Evolutionary conservation across 1,284 basidiomycete species (phyloP).

Genomic region (Cystobasidium pallidum): DNA sequence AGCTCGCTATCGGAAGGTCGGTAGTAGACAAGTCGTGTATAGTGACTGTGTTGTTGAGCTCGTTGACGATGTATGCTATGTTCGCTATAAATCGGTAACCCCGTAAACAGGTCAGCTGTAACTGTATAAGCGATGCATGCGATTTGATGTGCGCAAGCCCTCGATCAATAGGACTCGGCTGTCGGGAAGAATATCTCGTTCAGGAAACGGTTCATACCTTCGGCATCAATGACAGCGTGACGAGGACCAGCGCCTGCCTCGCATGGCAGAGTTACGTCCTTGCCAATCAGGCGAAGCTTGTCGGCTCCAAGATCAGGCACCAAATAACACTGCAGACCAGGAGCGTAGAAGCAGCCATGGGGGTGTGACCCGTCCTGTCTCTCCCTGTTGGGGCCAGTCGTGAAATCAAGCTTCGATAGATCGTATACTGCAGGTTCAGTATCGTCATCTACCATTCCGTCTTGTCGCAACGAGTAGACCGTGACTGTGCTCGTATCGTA

Average conservation of each 20-base stretch:
- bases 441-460: constrained; percentile 21
- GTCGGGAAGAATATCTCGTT: not conserved
- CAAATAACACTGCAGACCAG: constrained; percentile 3
- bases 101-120: no score
- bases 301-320: constrained; percentile 39
- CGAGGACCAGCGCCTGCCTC: constrained; percentile 34
- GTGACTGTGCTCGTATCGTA: constrained; percentile 36
- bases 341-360: constrained; percentile 23
- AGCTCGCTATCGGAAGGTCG: not conserved
- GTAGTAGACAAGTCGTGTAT: constrained; percentile 1
- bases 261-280: not conserved
- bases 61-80: constrained; percentile 22
- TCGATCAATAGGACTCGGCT: not conserved
- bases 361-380: constrained; percentile 43
- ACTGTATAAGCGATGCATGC: not conserved
- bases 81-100: not conserved
- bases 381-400: constrained; percentile 22
- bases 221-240: constrained; percentile 32
- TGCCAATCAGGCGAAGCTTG: constrained; percentile 18
- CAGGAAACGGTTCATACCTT: constrained; percentile 12
- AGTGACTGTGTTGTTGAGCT: constrained; percentile 7
- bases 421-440: not conserved
- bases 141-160: not conserved
- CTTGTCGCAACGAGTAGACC: constrained; percentile 11
- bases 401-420: constrained; percentile 8